These are phyloP conservation scores for Arthrobotrys sinensis DNA, from an alignment of 2,329 filamentous ascomycete genomes.

Conservation along the genomic window DNA sequence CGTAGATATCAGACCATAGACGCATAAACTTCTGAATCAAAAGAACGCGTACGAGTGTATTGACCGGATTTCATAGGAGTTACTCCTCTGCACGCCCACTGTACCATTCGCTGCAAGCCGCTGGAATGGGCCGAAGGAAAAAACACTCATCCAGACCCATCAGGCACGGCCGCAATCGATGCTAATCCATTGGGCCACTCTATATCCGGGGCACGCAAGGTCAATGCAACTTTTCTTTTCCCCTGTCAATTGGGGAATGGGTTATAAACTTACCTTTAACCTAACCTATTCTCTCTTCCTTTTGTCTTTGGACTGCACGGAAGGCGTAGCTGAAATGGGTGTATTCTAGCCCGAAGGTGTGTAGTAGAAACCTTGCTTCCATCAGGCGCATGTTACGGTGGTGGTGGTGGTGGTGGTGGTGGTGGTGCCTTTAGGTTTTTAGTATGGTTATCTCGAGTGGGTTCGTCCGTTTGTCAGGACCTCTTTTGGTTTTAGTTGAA, in stretches of 20 bases:
- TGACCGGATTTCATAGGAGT: constrained; percentile 8
- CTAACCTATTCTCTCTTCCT: background rate
- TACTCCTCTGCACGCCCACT: too few relatives aligned
- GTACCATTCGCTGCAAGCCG: too few relatives aligned
- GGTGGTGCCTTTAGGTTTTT: constrained; percentile 6
- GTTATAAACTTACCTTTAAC: constrained; percentile 2
- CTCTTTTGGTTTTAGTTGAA: background rate
- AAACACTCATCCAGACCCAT: background rate
- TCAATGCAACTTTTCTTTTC: background rate
- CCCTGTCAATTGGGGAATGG: background rate
- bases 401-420: background rate
- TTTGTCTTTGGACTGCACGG: background rate
- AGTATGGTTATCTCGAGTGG: background rate
- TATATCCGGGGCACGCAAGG: background rate
- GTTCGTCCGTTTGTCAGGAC: constrained; percentile 6
- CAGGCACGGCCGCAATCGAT: constrained; percentile 25
- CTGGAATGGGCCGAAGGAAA: background rate
- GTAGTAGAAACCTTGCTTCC: background rate
- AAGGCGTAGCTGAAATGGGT: background rate
- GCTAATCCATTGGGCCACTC: constrained; percentile 18
- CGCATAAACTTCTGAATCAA: constrained; percentile 24
- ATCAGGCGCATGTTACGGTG: too few relatives aligned
- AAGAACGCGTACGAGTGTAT: background rate
- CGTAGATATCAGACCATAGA: constrained; percentile 17
- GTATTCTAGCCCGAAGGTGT: background rate